These are phyloP conservation scores for Stemphylium vesicarium DNA, from an alignment of 2,329 filamentous ascomycete genomes.

Conservation along the genomic window DNA sequence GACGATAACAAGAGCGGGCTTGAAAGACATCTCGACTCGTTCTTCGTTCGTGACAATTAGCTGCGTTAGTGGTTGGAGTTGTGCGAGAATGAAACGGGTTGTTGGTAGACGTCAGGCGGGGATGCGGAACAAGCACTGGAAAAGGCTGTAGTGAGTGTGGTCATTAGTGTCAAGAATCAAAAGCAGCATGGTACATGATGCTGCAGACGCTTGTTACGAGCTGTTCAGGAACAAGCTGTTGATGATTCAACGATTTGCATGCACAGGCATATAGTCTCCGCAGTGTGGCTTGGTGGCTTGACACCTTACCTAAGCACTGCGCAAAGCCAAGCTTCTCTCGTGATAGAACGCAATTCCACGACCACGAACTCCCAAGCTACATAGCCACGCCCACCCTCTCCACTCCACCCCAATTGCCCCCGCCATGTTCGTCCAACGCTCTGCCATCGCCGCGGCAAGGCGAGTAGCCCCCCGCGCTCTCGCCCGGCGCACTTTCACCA, in stretches of 20 bases:
- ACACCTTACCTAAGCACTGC: conserved; percentile 21
- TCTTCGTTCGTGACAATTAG: too few relatives aligned
- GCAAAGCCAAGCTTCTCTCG: conserved; percentile 28
- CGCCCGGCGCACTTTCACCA: conserved; percentile 55
- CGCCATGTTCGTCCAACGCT: conserved; percentile 59
- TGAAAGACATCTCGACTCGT: conserved; percentile 33
- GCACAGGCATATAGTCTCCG: not conserved
- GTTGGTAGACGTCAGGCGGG: not conserved
- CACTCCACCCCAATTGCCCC: conserved; percentile 46
- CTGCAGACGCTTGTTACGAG: conserved; percentile 1
- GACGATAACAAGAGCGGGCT: conserved; percentile 73
- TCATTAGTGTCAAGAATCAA: conserved; percentile 10
- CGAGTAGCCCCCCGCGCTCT: conserved; percentile 52
- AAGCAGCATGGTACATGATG: conserved; percentile 8
- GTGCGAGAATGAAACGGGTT: not conserved
- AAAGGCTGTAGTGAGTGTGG: not conserved
- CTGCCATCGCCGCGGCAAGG: conserved; percentile 55
- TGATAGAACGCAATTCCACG: conserved; percentile 35
- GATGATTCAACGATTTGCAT: conserved; percentile 11
- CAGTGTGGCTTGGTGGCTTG: conserved; percentile 6
- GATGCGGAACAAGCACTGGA: not conserved
- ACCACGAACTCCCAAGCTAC: conserved; percentile 33
- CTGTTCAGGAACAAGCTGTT: conserved; percentile 5
- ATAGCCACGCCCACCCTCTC: conserved; percentile 41
- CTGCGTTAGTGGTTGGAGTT: too few relatives aligned